These are phyloP conservation scores for Camellia oleifera DNA, from an alignment of 179 eudicot genomes.

Conservation along the genomic window DNA sequence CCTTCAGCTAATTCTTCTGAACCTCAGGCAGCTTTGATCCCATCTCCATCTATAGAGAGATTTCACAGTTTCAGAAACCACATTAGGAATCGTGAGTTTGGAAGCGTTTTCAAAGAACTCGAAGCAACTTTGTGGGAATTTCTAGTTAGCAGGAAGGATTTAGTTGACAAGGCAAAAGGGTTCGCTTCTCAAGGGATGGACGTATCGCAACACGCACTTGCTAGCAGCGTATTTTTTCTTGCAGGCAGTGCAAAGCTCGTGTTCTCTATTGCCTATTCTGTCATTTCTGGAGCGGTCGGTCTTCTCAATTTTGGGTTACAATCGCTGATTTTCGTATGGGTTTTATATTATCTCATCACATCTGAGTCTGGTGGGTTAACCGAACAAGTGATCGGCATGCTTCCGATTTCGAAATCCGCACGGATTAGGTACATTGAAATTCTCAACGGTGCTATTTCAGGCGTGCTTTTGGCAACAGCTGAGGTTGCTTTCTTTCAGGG, in stretches of 20 bases:
- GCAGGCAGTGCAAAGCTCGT: conserved; percentile 68
- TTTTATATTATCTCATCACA: conserved; percentile 80
- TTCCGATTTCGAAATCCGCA: conserved; percentile 64
- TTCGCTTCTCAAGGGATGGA: conserved; percentile 71
- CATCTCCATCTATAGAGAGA: conserved; percentile 59
- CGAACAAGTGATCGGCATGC: conserved; percentile 67
- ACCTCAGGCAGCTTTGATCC: conserved; percentile 35
- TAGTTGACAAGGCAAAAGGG: conserved; percentile 62
- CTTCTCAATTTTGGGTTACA: conserved; percentile 71
- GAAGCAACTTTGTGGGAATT: conserved; percentile 56
- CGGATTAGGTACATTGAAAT: conserved; percentile 81
- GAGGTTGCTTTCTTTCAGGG: conserved; percentile 88
- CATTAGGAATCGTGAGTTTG: conserved; percentile 68
- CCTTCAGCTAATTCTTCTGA: conserved; percentile 36
- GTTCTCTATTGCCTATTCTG: conserved; percentile 48
- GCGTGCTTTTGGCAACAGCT: conserved; percentile 77
- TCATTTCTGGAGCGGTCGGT: conserved; percentile 80
- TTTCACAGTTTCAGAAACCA: conserved; percentile 45
- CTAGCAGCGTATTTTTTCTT: conserved; percentile 57
- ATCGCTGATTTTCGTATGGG: conserved; percentile 79
- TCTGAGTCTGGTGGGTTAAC: conserved; percentile 71
- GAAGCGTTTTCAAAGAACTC: conserved; percentile 52
- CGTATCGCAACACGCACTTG: conserved; percentile 54
- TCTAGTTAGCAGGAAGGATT: conserved; percentile 47
- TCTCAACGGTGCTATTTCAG: conserved; percentile 80